These are phyloP conservation scores for Thermoascus crustaceus DNA, from an alignment of 2,329 filamentous ascomycete genomes.

Conservation along the genomic window DNA sequence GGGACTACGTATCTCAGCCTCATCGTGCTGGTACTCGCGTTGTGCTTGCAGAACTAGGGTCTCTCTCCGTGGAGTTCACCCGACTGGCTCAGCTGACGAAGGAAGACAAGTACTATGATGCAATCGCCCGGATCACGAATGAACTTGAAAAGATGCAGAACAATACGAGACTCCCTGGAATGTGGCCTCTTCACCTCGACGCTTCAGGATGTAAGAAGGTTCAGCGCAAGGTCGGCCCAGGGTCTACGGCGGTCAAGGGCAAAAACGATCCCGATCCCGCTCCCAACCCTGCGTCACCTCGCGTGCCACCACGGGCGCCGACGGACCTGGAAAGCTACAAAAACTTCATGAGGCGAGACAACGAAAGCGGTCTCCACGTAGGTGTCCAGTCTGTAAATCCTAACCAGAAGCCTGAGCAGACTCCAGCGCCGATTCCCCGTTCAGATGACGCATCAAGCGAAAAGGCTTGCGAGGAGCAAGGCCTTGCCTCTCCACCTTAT, in stretches of 20 bases:
- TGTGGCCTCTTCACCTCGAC: constrained; percentile 73
- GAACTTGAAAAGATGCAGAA: constrained; percentile 69
- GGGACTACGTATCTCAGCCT: constrained; percentile 51
- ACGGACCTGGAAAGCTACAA: constrained; percentile 19
- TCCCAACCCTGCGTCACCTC: constrained; percentile 4
- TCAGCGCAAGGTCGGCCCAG: constrained; percentile 5
- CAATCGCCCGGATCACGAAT: constrained; percentile 75
- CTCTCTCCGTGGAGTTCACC: constrained; percentile 81
- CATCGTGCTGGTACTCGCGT: constrained; percentile 52
- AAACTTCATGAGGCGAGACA: constrained; percentile 17
- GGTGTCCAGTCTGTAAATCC: constrained; percentile 22
- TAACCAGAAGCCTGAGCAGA: constrained; percentile 8
- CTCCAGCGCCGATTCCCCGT: constrained; percentile 2
- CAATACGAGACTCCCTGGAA: constrained; percentile 60
- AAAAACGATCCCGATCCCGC: constrained; percentile 7
- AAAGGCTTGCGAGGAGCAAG: constrained; percentile 32
- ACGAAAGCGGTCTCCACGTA: constrained; percentile 13
- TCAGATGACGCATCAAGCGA: constrained; percentile 4
- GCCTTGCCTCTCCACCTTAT: constrained; percentile 28
- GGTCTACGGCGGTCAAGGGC: constrained; percentile 7
- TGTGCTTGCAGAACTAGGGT: constrained; percentile 63
- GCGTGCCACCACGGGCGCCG: constrained; percentile 8
- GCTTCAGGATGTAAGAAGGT: constrained; percentile 64
- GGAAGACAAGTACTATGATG: constrained; percentile 79
- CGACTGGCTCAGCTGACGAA: constrained; percentile 77